These are phyloP conservation scores for Ajuga chamaepitys DNA, from an alignment of 257 asterid species.

Conservation along the genomic window DNA sequence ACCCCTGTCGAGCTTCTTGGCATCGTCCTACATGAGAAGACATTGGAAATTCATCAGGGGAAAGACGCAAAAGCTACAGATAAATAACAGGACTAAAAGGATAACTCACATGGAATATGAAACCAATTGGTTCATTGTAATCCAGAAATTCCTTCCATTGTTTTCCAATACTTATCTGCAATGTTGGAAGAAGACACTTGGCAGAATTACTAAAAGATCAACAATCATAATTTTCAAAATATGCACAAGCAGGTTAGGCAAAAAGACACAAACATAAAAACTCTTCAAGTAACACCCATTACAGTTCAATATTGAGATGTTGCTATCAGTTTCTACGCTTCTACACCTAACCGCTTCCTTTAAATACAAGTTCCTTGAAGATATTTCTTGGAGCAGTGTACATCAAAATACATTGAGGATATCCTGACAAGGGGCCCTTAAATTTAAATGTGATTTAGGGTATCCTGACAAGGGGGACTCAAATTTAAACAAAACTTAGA, in stretches of 20 bases:
- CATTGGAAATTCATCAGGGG: not conserved
- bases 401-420: not conserved
- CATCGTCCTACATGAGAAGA: conserved; percentile 56
- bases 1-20: conserved; percentile 46
- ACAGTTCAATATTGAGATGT: not conserved
- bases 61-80: not conserved
- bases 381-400: not conserved
- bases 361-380: not conserved
- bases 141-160: conserved; percentile 93
- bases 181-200: not conserved
- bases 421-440: not conserved
- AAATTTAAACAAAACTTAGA: too few relatives aligned
- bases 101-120: conserved; percentile 62
- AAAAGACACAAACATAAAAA: not conserved
- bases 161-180: conserved; percentile 80
- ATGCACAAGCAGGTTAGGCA: not conserved
- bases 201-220: not conserved
- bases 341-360: not conserved
- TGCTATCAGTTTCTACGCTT: not conserved
- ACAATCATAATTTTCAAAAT: not conserved
- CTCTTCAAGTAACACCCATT: not conserved
- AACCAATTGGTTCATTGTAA: conserved; percentile 65
- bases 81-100: not conserved
- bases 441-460: too few relatives aligned
- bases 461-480: too few relatives aligned